Evolutionary conservation across 805 yeast species (phyloP), one percentile per base, ranked within the genome.

Genomic region (Nakazawaea ambrosiae): DNA sequence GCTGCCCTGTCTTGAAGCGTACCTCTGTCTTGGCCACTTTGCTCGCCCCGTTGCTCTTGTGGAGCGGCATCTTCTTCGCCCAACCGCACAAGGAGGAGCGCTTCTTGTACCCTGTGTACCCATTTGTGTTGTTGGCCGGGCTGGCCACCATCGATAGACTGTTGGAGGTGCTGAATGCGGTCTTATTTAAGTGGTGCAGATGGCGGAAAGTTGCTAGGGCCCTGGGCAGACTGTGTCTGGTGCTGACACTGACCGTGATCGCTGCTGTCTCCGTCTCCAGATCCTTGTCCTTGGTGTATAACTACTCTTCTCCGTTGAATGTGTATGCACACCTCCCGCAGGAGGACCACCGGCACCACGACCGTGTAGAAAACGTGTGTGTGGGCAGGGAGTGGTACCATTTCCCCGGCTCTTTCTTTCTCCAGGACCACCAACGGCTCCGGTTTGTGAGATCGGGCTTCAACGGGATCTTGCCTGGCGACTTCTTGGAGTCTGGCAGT

Each of bases 361-460:
- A 26, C 15, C 14, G 14, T 11, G 10, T 26, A 6, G 16, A 47
- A 26, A 81, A 76, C 46, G 81, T 90, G 0, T 90, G 97, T 58
- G 68, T 83, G n/a, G 97, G 96, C 2, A 71, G 95, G 41, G 97
- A 90, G 60, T 89, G 97, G 97, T 87, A 86, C 51, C 83, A 90
- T 52, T 89, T 65, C 58, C 96, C 97, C 8, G 78, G 84, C 1
- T 88, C 96, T 0, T 84, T 88, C 54, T 86, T 89, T 52, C 61
- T 90, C 18, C 79, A 84, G 3, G 69, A 73, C 4, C 63, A 74
- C 40, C 68, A 68, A 49, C 62, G 96, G 46, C 61, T 87, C 18
- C 65, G 65, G 48, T 90, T 86, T 55, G 75, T 84, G 8, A 63
- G 68, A 39, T 78, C 87, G 40, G 92, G 90, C 1, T 90, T 89